Base-by-base conservation (phyloP, 257 asterid genomes). In the Fraxinus quadrangulata region DNA sequence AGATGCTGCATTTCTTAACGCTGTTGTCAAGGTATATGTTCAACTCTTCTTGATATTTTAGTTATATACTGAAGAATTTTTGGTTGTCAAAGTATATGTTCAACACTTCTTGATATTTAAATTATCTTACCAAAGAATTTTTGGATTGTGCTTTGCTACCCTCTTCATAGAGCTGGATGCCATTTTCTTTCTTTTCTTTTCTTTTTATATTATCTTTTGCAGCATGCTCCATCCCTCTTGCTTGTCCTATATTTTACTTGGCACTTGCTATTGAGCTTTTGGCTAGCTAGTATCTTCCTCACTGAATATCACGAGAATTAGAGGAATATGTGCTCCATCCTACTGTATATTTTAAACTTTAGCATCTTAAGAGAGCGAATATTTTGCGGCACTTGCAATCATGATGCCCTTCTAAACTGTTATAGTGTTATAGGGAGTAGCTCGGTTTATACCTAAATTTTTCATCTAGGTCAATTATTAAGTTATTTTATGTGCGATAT, bases 11-110 rank as follows among this genome's bases (percentile, higher is more conserved):
- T 90, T 89, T 84, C 92, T 94, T 51, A 91, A 86, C 79, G 97
- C 97, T 68, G 99, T 94, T 78, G 99, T 92, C 31, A 94, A 92
- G 99, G 99, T 94, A 79, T 75, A 66, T 69, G 33, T 74, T 67
- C 37, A 10, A 63, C 34, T 47, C 19, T 68, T 71, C 40, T 5
- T 23, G 16, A 77, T 36, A 33, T 74, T 77, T 24, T 72, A 72
- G 54, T 68, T 80, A 19, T 75, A 19, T 75, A 65, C 8, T 24
- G 23, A 54, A 23, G 19, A 21, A 8, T n/a, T 67, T 74, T 26
- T 37, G 40, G 99, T 94, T 78, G 99, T 92, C 31, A 94, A 92
- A 97, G 99, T 94, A 79, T 75, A 66, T 69, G 26, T 74, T 67
- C 37, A 10, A 63, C 40, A 34, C 19, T 68, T 71, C 40, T 5